Base-by-base conservation (phyloP, 1,139 yeast genomes). In the Saccharomyces hybrid region DNA sequence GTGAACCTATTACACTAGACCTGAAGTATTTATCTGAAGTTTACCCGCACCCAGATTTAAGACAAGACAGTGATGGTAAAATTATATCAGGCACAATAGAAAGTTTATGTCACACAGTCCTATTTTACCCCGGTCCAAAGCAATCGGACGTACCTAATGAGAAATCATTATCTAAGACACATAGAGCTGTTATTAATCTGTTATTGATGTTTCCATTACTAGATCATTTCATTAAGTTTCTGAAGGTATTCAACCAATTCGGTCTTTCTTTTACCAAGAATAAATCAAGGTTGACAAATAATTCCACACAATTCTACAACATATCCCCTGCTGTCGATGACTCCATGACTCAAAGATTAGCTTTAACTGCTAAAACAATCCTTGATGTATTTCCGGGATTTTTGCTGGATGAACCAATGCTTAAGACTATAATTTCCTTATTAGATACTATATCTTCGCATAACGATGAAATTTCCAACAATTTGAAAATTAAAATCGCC, bases 41-140 rank as follows among this genome's bases (percentile, higher is more conserved):
- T 3, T 77, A 76, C 55, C 84, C 85, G 2, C 96, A 89, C 66
- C 96, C 96, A 1, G 83, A 82, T 47, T 71, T 89, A 46, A 74
- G 73, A 42, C 71, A 82, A 57, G 88, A 85, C 64, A 71, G 73
- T 41, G 71, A 73, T 2, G 78, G 76, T 54, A 56, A 77, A 55
- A 73, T 79, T 52, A 61, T 75, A 9, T 74, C 76, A 28, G 86
- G 86, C 14, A 67, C 88, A 1, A 67, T 82, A 16, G 96, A 88
- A 66, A 79, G 90, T 46, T 75, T 89, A 47, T 79, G 90, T 57
- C 96, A 89, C 68, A 81, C 87, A 9, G 73, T 87, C 34, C 69
- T 88, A 6, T 88, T 88, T 69, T 29, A 49, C 9, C 23, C 49
- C 7, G 46, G 14, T n/a, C 76, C 54, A n/a, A 53, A 56, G 34